Conservation (phyloP, 495 filamentous ascomycete genomes). For the Peziza echinospora region DNA sequence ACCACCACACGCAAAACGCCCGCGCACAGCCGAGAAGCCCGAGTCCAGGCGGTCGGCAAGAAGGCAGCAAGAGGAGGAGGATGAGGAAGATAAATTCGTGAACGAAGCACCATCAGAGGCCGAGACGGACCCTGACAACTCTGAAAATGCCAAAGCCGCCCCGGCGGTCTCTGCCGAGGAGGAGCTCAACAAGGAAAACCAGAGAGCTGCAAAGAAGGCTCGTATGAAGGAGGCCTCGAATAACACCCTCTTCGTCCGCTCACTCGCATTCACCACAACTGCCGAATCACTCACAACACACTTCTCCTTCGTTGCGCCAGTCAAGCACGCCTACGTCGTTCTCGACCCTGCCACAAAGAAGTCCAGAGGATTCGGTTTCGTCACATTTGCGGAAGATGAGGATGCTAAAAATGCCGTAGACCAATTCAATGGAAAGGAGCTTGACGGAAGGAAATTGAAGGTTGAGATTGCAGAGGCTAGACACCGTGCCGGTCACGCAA, state of each 20-base stretch:
- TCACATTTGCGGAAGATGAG: conserved; percentile 82
- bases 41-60: not conserved
- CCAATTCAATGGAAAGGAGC: conserved; percentile 48
- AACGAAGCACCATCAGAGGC: not conserved
- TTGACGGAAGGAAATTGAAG: conserved; percentile 59
- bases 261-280: conserved; percentile 55
- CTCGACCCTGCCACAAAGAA: conserved; percentile 57
- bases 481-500: conserved; percentile 39
- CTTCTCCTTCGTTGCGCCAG: conserved; percentile 82
- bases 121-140: not conserved
- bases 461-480: conserved; percentile 75
- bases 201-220: not conserved
- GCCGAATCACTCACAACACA: conserved; percentile 59
- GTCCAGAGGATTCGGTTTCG: conserved; percentile 86
- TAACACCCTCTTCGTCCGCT: conserved; percentile 67
- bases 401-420: conserved; percentile 62
- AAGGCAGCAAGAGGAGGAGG: not conserved
- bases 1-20: not conserved
- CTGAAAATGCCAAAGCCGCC: not conserved
- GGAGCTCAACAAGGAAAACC: not conserved
- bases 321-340: conserved; percentile 85
- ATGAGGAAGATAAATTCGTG: not conserved
- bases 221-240: not conserved
- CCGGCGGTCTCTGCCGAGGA: not conserved
- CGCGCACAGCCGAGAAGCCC: not conserved